Evolutionary conservation across 1,284 basidiomycete species (phyloP), one percentile per base, ranked within the genome.

Genomic region (Ustilago crameri): DNA sequence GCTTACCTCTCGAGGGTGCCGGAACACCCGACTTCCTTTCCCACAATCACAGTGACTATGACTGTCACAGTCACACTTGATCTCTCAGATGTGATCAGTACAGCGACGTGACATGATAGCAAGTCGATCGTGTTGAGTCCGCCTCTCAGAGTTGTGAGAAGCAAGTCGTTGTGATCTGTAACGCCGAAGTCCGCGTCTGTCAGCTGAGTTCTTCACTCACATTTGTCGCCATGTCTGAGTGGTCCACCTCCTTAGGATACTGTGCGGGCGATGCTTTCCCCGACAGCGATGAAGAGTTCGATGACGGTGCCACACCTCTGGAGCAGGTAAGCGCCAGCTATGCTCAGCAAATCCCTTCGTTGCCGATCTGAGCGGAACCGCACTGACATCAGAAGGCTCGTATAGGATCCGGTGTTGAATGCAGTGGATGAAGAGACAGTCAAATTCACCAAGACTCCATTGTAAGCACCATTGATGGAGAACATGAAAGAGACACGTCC

Each of bases 371-470:
- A 27, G 9, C n/a, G 34, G 8, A 24, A 18, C 61, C 57, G 47
- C 48, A 18, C 61, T 64, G 51, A 52, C 47, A 46, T 2, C 15
- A 17, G 17, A 5, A 1, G 22, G 8, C 37, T 15, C 14, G 5
- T 3, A 10, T 34, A 64, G 55, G 34, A 37, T 12, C 40, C 49
- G 2, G 47, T 30, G 4, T 23, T 41, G 5, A 30, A 20, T 9
- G 26, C 22, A 0, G 50, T 42, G 2, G 58, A 73, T 20, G 70
- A 73, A 40, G 50, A 57, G 8, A 34, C 32, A 32, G 57, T 73
- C 18, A 44, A 40, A 8, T 73, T 73, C 52, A 59, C 27, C 7
- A 65, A 73, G 15, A 73, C 70, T 3, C 70, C 70, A 23, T 73
- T 73, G 70, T 73, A 32, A 64, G 70, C 24, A 30, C 5, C 7